These are phyloP conservation scores for Vitis rupestris DNA, from an alignment of 164 flowering plant species.

Conservation along the genomic window DNA sequence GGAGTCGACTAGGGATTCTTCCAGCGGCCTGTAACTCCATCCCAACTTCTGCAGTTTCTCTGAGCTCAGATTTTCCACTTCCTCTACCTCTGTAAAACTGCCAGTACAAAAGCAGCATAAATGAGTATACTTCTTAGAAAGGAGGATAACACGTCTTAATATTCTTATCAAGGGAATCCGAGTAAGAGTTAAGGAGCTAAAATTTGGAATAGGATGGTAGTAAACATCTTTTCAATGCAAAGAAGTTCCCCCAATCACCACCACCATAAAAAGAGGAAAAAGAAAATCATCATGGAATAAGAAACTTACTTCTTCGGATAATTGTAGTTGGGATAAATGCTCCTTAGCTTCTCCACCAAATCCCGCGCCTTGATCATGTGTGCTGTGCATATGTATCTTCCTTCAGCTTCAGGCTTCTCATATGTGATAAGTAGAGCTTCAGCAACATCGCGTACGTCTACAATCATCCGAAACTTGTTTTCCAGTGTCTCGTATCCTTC, in stretches of 20 bases:
- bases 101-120: background rate
- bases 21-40: conserved; percentile 45
- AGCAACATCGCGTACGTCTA: conserved; percentile 64
- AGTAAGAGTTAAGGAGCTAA: too few relatives aligned
- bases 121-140: too few relatives aligned
- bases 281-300: background rate
- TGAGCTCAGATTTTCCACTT: conserved; percentile 7
- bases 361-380: conserved; percentile 18
- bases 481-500: conserved; percentile 30
- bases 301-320: conserved; percentile 41
- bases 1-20: conserved; percentile 47
- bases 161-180: too few relatives aligned
- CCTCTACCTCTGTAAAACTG: conserved; percentile 29
- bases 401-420: conserved; percentile 54
- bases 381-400: conserved; percentile 55
- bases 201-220: too few relatives aligned
- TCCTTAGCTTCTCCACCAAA: conserved; percentile 42
- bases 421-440: conserved; percentile 47
- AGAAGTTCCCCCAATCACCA: too few relatives aligned
- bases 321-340: conserved; percentile 41
- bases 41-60: conserved; percentile 46
- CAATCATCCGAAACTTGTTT: conserved; percentile 23
- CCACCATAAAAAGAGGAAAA: too few relatives aligned
- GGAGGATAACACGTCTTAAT: too few relatives aligned
- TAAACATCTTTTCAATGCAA: too few relatives aligned